phyloP scores from a whole-genome alignment of 176 grass and related monocot species.

The Cenchrus fungigraminus region DNA sequence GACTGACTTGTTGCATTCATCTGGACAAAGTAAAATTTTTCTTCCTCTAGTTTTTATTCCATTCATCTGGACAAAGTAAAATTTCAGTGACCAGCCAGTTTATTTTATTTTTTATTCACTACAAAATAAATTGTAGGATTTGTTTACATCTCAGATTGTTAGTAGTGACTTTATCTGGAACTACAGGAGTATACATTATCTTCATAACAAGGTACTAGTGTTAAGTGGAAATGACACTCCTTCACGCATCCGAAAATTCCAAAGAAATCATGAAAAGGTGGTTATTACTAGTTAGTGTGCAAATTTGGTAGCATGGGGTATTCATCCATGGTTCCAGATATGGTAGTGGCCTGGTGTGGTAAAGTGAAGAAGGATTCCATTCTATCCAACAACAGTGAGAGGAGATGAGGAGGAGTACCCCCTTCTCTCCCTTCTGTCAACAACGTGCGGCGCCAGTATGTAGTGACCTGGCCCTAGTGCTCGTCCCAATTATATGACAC shows the following conservation, averaged over 20 bases:
- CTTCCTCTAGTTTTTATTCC: not conserved
- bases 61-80: not conserved
- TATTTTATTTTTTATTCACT: not conserved
- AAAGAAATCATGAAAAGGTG: too few relatives aligned
- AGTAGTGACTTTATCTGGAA: too few relatives aligned
- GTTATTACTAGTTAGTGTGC: not conserved
- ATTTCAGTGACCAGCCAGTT: not conserved
- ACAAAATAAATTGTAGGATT: too few relatives aligned
- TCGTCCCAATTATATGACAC: constrained; percentile 37
- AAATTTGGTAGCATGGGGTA: not conserved
- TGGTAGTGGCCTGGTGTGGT: not conserved
- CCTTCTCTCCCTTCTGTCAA: not conserved
- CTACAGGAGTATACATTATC: too few relatives aligned
- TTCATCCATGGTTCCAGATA: not conserved
- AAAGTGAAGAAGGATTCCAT: not conserved
- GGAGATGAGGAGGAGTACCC: not conserved
- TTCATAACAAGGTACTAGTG: not conserved
- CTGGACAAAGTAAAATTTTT: not conserved
- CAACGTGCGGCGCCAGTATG: not conserved
- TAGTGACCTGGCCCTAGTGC: not conserved
- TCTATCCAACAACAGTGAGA: not conserved
- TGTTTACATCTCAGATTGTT: not conserved
- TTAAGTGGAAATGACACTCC: not conserved
- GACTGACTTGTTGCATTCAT: not conserved
- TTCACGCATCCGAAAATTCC: not conserved